Base-by-base conservation (phyloP, 2,329 filamentous ascomycete genomes). In the Clonostachys rosea region DNA sequence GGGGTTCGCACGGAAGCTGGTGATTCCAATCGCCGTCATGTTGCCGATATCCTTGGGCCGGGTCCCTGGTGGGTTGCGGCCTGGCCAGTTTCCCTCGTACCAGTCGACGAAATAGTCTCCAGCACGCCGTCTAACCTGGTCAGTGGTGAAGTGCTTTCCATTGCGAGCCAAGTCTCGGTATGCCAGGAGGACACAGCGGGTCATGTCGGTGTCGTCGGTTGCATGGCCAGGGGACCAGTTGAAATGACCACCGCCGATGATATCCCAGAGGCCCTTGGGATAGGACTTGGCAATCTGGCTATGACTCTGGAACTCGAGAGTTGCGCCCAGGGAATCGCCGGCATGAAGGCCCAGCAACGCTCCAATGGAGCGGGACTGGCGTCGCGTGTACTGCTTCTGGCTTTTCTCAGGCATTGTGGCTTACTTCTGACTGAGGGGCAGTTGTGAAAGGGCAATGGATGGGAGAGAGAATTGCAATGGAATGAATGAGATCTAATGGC, bases 191-290 rank as follows among this genome's bases (percentile, higher is more conserved):
- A 74, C 67, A 9, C 64, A 70, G 6, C 71, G 68, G 6, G 69
- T 71, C 51, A 75, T 59, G 52, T 75, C 71, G 1, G 71, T 75
- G 53, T 75, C 71, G 53, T 75, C 71, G 33, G 73, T 75, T 13
- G 71, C 71, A 48, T 69, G 63, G 10, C 73, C 73, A 1, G 64
- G 50, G 0, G 64, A 47, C 71, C 72, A 75, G 20, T 40, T 11
- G 47, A 75, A 73, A 2, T 54, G 49, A 0, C 73, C 73, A 42
- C 73, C 73, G 43, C 72, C 73, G 17, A 70, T 53, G 34, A 76
- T 73, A 8, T 67, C 60, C 36, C 66, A 64, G 4, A 70, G 51
- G 14, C 67, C 68, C 2, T 53, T 42, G 14, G 72, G 71, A 48
- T 70, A 61, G 1, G 47, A 6, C 2, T 39, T n/a, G 14, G 54